Evolutionary conservation across 306 rosid genomes (phyloP), one percentile per base, ranked within the genome.

Genomic region (Cucurbita maxima): DNA sequence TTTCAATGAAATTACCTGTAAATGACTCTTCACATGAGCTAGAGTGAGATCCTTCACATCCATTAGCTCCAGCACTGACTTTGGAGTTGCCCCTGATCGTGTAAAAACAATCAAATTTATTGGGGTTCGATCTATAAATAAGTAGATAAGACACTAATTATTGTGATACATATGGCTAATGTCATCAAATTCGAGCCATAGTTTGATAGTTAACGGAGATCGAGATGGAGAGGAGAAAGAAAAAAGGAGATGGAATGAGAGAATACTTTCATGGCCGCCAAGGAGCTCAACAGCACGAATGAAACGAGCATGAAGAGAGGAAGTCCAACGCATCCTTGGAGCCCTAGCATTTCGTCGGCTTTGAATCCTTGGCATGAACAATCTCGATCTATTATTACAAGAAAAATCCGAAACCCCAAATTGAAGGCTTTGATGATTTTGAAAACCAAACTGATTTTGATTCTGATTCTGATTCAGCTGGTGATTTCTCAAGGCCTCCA

Each of bases 281-380:
- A 92, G 96, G 19, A 90, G 91, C 64, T 90, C 84, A 60, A 92
- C 98, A 37, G 98, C 98, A 66, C 87, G 98, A 79, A 92, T 87
- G 66, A 92, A 92, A 19, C 98, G 87, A 53, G 87, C 86, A 44
- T 92, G 98, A 22, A 92, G 98, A 73, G 98, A 88, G 48, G 83
- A 86, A 48, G 98, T 92, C 98, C 98, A 92, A 5, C 96, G 84
- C 98, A 92, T 92, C 81, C 98, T 87, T 7, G 98, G 98, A 10
- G 96, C 98, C 75, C 98, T 92, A 81, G 78, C 79, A 78, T 77
- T 92, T 82, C 93, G 83, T 84, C 82, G 90, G 38, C 58, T 82
- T 63, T 81, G 85, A 47, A 79, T 63, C 73, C 83, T 88, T 22
- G 92, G 78, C 45, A 86, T 58, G 16, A 79, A 59, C 18, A 6